Evolutionary conservation across 441 rosid genomes (phyloP), one percentile per base, ranked within the genome.

Genomic region (Eutrema salsugineum): DNA sequence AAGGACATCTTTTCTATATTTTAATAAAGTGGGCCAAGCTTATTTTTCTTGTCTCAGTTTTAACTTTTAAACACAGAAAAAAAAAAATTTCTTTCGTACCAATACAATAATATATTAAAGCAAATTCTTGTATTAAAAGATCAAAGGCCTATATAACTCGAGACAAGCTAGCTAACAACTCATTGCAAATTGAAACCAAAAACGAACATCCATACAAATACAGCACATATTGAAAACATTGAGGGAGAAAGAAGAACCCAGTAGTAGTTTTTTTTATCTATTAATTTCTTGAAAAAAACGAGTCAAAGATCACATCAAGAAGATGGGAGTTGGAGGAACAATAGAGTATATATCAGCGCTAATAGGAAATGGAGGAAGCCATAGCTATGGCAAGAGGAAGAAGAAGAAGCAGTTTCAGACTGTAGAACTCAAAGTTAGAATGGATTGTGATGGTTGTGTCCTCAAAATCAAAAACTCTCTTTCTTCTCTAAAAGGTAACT

Each of bases 391-490:
- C 32, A 77, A 82, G 76, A 84, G 74, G 82, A 86, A 78, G 84
- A 87, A 77, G 84, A 83, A 54, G 87, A 88, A 84, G 79, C 93
- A 84, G 30, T 71, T 83, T 48, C 99, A 94, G 67, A 90, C 92
- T 0, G 94, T 91, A 24, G 99, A 94, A 75, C 91, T 94, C 17
- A 94, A 94, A 85, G 90, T 94, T 59, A 87, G 90, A 66, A 94
- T 94, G 97, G 99, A 94, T 72, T 94, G 99, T 81, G 99, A 90
- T 86, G 99, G 99, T 46, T 94, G 99, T 73, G 99, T 87, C 77
- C 97, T 87, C 62, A 94, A 94, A 82, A 86, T 94, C 81, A 94
- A 86, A 83, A 91, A 91, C 12, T 78, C 93, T 56, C 85, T 94
- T 22, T 86, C 95, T 81, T 91, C 99, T 50, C 49, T 94, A 15